Evolutionary conservation across 1,139 yeast genomes (phyloP), one percentile per base, ranked within the genome.

Genomic region (Yamadazyma pseudoaaseri): DNA sequence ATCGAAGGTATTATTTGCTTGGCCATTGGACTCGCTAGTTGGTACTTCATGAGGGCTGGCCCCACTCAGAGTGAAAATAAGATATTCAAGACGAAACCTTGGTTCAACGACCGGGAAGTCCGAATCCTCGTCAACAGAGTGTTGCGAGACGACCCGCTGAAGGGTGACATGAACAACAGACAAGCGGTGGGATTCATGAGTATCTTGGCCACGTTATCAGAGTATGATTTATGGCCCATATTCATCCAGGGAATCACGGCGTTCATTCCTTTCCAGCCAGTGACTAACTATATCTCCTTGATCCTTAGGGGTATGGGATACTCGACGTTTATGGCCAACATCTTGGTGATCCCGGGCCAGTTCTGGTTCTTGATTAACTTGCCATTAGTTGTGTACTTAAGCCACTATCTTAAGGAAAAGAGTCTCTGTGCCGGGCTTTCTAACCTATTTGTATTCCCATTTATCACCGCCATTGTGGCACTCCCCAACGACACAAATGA

Each of bases 101-200:
- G 67, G 68, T 63, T 52, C 30, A 54, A 62, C 15, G 67, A 60
- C 3, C 41, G 66, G 31, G 66, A 63, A 39, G 66, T 58, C 31
- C 59, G 53, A 38, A 59, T 62, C 26, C 36, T 45, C 12, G 45
- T 41, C 29, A 42, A 78, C 44, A 62, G 75, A 35, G 62, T 79
- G 3, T 55, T 79, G 34, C 55, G 83, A 42, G 82, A 79, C 48
- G 85, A 79, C 45, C 83, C 84, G 4, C 56, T 71, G 2, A 79
- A 79, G 51, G 81, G 82, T n/a, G 80, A 73, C 39, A 75, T 76
- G 81, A 65, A 75, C 49, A 57, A 58, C 32, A 49, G 64, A 45
- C 54, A 58, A 25, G 58, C 59, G 1, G 52, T 60, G 27, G 12
- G 22, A 3, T 39, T 43, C 7, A 48, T 33, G 28, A 53, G 52